Evolutionary conservation across 1,284 basidiomycete genomes (phyloP).

Genomic region (Schizophyllum commune): DNA sequence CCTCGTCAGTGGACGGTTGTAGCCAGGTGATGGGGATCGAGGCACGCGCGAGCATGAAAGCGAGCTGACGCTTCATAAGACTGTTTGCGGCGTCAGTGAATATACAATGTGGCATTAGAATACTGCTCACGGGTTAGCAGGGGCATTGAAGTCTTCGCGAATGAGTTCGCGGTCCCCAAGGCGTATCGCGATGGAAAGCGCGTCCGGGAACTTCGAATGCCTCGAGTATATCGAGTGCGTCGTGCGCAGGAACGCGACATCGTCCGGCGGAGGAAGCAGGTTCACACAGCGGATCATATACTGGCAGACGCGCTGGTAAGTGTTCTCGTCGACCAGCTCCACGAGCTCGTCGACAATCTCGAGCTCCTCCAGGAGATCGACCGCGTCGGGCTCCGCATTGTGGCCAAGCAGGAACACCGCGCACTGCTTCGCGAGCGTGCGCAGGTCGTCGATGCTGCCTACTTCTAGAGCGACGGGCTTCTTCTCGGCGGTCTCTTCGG

Average conservation of each 20-base stretch:
- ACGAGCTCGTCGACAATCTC: slow-evolving; percentile 83
- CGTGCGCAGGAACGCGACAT: slow-evolving; percentile 83
- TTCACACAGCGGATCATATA: slow-evolving; percentile 97
- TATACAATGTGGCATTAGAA: neutral
- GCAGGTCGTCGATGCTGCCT: slow-evolving; percentile 68
- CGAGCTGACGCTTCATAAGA: slow-evolving; percentile 93
- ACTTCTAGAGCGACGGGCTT: slow-evolving; percentile 16
- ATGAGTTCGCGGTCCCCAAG: slow-evolving; percentile 81
- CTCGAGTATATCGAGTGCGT: slow-evolving; percentile 89
- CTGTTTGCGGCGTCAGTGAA: slow-evolving; percentile 29
- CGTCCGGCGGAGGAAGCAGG: slow-evolving; percentile 91
- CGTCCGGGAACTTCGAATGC: slow-evolving; percentile 87
- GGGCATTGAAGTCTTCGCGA: slow-evolving; percentile 78
- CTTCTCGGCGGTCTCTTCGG: slow-evolving; percentile 24
- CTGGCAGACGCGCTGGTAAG: slow-evolving; percentile 88
- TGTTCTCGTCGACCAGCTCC: slow-evolving; percentile 80
- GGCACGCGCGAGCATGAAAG: slow-evolving; percentile 88
- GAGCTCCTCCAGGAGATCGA: slow-evolving; percentile 91
- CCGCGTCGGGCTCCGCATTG: slow-evolving; percentile 98
- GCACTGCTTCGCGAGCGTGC: slow-evolving; percentile 76
- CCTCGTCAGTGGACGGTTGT: slow-evolving; percentile 43
- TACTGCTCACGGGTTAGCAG: slow-evolving; percentile 71
- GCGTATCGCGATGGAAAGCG: slow-evolving; percentile 82
- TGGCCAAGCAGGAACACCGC: slow-evolving; percentile 90
- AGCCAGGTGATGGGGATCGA: slow-evolving; percentile 92